Percentiles rank a stretch among this genome's conserved stretches.
phyloP scores from a whole-genome alignment of 2,329 filamentous ascomycete genomes.

The Biscogniauxia mediterranea region DNA sequence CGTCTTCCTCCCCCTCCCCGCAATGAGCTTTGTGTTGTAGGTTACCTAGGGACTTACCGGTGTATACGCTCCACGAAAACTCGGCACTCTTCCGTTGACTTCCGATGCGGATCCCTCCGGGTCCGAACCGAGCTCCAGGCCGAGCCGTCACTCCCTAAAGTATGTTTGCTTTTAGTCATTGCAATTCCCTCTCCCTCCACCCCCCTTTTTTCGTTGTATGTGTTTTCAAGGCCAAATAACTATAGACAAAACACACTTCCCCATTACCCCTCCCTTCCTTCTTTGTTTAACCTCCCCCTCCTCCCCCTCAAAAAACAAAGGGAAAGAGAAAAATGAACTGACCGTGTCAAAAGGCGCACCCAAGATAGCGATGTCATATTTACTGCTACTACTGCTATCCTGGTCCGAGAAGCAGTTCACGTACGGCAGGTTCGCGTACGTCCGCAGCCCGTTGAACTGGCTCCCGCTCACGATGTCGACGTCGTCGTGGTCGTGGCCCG shows the following conservation, averaged over 20 bases:
- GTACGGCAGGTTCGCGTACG: conserved; percentile 61
- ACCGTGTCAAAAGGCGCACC: conserved; percentile 52
- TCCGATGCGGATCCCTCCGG: conserved; percentile 32
- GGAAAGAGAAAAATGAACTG: conserved; percentile 4
- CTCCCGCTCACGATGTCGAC: conserved; percentile 42
- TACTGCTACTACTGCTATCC: conserved; percentile 37
- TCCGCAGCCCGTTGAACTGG: conserved; percentile 56
- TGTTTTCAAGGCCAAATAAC: too few relatives aligned
- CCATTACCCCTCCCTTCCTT: background rate
- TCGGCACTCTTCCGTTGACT: conserved; percentile 29
- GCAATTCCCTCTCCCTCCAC: background rate
- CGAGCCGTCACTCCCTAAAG: conserved; percentile 34
- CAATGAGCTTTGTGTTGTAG: background rate
- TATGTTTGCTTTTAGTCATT: conserved; percentile 4
- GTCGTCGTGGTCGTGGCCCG: conserved; percentile 34
- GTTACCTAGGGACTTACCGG: conserved; percentile 32
- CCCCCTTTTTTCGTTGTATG: too few relatives aligned
- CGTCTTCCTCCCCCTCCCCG: too few relatives aligned
- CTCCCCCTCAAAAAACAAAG: background rate
- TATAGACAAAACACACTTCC: too few relatives aligned
- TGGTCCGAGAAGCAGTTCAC: conserved; percentile 59
- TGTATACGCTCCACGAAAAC: conserved; percentile 45
- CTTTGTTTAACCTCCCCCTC: too few relatives aligned
- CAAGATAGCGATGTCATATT: conserved; percentile 57
- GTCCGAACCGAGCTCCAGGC: conserved; percentile 38